phyloP scores from a whole-genome alignment of 1,139 yeast genomes.

The Scheffersomyces parashehatae region DNA sequence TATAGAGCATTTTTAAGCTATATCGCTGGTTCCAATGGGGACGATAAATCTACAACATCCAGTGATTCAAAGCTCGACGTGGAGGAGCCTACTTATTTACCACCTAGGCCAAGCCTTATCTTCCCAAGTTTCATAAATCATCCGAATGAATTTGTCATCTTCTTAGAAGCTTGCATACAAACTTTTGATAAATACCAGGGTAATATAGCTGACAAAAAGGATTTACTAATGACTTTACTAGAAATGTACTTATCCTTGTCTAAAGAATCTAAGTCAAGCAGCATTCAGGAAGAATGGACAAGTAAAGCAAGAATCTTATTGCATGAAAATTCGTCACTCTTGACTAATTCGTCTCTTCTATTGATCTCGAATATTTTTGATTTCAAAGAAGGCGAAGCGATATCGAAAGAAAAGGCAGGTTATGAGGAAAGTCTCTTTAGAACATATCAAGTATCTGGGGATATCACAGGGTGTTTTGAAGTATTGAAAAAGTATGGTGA shows the following conservation, averaged over 20 bases:
- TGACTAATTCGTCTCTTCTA: slow-evolving; percentile 63
- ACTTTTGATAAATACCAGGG: slow-evolving; percentile 79
- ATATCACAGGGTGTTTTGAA: slow-evolving; percentile 56
- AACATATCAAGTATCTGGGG: slow-evolving; percentile 58
- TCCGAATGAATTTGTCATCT: slow-evolving; percentile 88
- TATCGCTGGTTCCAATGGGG: slow-evolving; percentile 39
- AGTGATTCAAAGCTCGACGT: not conserved
- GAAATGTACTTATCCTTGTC: slow-evolving; percentile 78
- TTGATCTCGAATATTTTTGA: slow-evolving; percentile 67
- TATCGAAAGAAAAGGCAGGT: slow-evolving; percentile 41
- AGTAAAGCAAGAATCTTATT: slow-evolving; percentile 61
- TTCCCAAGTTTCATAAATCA: slow-evolving; percentile 84
- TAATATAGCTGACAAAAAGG: slow-evolving; percentile 64
- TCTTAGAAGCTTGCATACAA: slow-evolving; percentile 87
- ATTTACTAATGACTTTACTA: slow-evolving; percentile 72
- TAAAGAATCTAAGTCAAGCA: slow-evolving; percentile 19
- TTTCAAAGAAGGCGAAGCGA: slow-evolving; percentile 50
- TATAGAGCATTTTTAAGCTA: slow-evolving; percentile 72
- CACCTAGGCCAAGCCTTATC: slow-evolving; percentile 87
- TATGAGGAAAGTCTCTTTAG: slow-evolving; percentile 68
- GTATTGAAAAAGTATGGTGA: slow-evolving; percentile 62
- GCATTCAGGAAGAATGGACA: slow-evolving; percentile 49
- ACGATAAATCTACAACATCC: slow-evolving; percentile 9
- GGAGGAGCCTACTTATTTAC: slow-evolving; percentile 71
- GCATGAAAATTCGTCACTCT: slow-evolving; percentile 34